Evolutionary conservation across 2,329 filamentous ascomycete genomes (phyloP).

Genomic region (Fusarium mexicanum): DNA sequence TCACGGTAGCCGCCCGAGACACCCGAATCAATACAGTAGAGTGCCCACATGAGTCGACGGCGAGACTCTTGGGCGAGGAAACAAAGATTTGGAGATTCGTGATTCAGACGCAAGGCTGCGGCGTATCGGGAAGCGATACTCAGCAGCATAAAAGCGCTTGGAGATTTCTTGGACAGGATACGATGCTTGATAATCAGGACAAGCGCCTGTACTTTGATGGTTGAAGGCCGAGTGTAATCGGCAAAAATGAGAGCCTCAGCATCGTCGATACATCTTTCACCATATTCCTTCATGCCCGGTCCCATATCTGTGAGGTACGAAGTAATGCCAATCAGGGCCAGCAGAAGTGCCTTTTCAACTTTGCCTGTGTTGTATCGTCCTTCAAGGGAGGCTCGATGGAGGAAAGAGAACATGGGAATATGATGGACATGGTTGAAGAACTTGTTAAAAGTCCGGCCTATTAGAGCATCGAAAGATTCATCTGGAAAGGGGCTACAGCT

Average conservation of each 20-base stretch:
- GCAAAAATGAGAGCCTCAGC: conserved; percentile 63
- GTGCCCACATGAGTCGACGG: conserved; percentile 55
- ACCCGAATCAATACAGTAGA: conserved; percentile 55
- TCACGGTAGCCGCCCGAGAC: conserved; percentile 56
- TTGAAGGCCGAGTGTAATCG: conserved; percentile 65
- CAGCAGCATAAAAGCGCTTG: conserved; percentile 57
- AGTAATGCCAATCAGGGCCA: conserved; percentile 66
- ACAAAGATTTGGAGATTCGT: conserved; percentile 53
- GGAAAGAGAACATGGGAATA: conserved; percentile 66
- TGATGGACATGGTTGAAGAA: conserved; percentile 69
- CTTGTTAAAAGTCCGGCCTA: conserved; percentile 63
- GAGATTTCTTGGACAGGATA: conserved; percentile 55
- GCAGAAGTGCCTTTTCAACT: conserved; percentile 63
- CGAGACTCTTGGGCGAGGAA: conserved; percentile 55
- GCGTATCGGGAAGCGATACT: conserved; percentile 56
- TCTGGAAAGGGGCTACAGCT: conserved; percentile 48
- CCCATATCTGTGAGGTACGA: conserved; percentile 65
- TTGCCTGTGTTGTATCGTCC: conserved; percentile 66
- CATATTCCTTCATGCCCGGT: conserved; percentile 61
- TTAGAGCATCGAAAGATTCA: conserved; percentile 59
- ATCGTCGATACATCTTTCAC: conserved; percentile 63
- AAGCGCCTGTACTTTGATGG: conserved; percentile 63
- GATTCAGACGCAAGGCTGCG: conserved; percentile 55
- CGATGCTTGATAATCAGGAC: conserved; percentile 57
- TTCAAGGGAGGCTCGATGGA: conserved; percentile 68